Evolutionary conservation across 352 stramenopile species (phyloP).

Genomic region (Globisporangium acanthophoron): DNA sequence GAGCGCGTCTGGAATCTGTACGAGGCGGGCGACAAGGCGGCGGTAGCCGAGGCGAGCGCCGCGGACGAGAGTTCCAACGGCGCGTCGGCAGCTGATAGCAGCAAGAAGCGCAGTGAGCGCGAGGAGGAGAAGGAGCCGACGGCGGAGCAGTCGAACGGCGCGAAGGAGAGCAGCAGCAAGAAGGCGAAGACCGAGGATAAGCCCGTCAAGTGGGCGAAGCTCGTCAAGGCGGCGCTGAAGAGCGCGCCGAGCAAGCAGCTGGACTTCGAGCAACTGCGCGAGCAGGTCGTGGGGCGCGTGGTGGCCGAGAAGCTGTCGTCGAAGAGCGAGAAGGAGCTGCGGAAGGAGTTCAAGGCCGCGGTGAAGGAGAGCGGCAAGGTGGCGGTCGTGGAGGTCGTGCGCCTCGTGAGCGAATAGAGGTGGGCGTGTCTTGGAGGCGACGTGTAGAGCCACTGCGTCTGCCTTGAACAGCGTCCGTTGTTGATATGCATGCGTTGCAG

Average conservation of each 20-base stretch:
- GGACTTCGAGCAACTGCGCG: slow-evolving; percentile 43
- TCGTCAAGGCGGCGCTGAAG: slow-evolving; percentile 57
- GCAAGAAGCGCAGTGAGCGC: slow-evolving; percentile 43
- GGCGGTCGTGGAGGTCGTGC: slow-evolving; percentile 44
- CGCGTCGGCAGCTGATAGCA: slow-evolving; percentile 15
- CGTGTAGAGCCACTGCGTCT: too few species aligned
- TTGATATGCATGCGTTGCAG: too few species aligned
- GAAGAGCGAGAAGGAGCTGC: slow-evolving; percentile 62
- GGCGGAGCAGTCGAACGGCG: neutral
- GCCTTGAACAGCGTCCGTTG: too few species aligned
- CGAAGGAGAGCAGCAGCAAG: slow-evolving; percentile 45
- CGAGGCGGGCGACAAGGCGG: slow-evolving; percentile 55
- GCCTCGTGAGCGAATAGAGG: slow-evolving; percentile 20
- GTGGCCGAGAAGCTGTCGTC: slow-evolving; percentile 32
- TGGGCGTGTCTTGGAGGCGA: too few species aligned
- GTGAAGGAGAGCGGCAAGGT: slow-evolving; percentile 36
- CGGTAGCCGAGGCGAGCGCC: slow-evolving; percentile 12
- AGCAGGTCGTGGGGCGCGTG: slow-evolving; percentile 41
- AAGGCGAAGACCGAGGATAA: slow-evolving; percentile 25
- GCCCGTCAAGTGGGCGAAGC: slow-evolving; percentile 64
- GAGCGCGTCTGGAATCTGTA: slow-evolving; percentile 72
- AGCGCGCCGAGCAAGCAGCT: slow-evolving; percentile 34
- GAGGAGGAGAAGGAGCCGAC: slow-evolving; percentile 14
- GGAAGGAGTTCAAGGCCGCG: slow-evolving; percentile 55
- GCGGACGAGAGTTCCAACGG: slow-evolving; percentile 53